These are phyloP conservation scores for Hanseniaspora lindneri DNA, from an alignment of 805 yeast species.

Conservation along the genomic window DNA sequence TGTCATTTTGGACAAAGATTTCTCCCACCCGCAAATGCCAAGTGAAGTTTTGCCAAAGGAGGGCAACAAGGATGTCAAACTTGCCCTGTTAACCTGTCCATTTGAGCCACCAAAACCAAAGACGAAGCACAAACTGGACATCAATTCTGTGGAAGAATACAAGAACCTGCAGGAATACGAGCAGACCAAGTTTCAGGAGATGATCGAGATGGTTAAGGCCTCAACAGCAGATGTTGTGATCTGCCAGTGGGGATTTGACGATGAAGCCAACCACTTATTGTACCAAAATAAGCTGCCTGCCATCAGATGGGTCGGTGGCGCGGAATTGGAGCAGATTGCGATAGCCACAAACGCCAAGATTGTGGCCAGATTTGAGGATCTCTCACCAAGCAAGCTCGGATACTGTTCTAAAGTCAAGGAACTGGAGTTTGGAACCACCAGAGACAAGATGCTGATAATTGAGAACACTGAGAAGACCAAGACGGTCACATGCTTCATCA, in stretches of 20 bases:
- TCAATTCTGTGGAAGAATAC: slow-evolving; percentile 87
- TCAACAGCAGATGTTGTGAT: slow-evolving; percentile 94
- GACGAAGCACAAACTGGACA: slow-evolving; percentile 93
- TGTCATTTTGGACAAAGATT: slow-evolving; percentile 88
- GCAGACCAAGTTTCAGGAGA: slow-evolving; percentile 76
- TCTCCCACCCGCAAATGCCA: slow-evolving; percentile 98
- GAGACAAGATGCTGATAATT: slow-evolving; percentile 88
- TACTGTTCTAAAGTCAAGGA: slow-evolving; percentile 75
- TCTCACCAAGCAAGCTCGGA: slow-evolving; percentile 72
- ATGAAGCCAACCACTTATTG: slow-evolving; percentile 90
- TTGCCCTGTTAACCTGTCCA: slow-evolving; percentile 95
- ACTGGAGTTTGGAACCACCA: slow-evolving; percentile 88
- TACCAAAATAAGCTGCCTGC: slow-evolving; percentile 85
- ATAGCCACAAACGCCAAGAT: slow-evolving; percentile 96
- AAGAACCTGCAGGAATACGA: slow-evolving; percentile 83
- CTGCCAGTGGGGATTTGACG: slow-evolving; percentile 99
- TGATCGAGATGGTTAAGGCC: slow-evolving; percentile 75
- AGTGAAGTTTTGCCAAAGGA: slow-evolving; percentile 39
- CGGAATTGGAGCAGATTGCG: slow-evolving; percentile 88
- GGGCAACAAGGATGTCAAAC: slow-evolving; percentile 51
- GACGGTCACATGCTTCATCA: slow-evolving; percentile 69
- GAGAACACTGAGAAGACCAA: slow-evolving; percentile 70
- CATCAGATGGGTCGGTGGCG: slow-evolving; percentile 98
- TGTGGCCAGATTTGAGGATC: slow-evolving; percentile 93
- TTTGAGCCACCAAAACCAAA: slow-evolving; percentile 99